Percentiles rank a stretch among this genome's conserved stretches.
phyloP scores from a whole-genome alignment of 495 filamentous ascomycete genomes.

The Xylaria venustula region DNA sequence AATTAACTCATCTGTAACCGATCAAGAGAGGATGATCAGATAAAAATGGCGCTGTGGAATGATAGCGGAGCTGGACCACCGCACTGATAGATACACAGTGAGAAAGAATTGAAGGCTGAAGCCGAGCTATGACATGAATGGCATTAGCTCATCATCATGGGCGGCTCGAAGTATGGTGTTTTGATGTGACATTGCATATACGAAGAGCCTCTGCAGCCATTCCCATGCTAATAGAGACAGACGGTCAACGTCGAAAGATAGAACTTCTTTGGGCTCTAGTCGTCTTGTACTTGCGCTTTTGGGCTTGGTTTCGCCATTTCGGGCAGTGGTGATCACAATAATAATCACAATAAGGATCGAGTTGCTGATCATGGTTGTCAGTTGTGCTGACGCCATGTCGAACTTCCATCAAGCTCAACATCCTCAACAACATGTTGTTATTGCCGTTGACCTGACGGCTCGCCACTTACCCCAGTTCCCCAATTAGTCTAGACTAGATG shows the following conservation, averaged over 20 bases:
- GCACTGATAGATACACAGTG: no score
- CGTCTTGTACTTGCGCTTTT: not conserved
- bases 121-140: not conserved
- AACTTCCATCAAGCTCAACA: no score
- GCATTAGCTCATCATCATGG: not conserved
- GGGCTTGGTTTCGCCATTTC: not conserved
- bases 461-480: not conserved
- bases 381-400: constrained; percentile 9
- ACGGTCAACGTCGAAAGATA: not conserved
- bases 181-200: constrained; percentile 9
- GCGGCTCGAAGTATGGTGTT: not conserved
- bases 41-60: not conserved
- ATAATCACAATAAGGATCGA: not conserved
- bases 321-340: not conserved
- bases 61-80: not conserved
- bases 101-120: not conserved
- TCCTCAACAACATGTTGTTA: not conserved
- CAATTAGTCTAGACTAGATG: not conserved
- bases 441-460: not conserved
- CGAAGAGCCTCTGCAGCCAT: constrained; percentile 4
- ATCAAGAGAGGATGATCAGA: no score
- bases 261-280: not conserved
- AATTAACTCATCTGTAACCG: not conserved
- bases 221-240: not conserved
- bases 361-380: no score